Conservation (phyloP, 495 filamentous ascomycete species). For the Penicillium cataractarum region DNA sequence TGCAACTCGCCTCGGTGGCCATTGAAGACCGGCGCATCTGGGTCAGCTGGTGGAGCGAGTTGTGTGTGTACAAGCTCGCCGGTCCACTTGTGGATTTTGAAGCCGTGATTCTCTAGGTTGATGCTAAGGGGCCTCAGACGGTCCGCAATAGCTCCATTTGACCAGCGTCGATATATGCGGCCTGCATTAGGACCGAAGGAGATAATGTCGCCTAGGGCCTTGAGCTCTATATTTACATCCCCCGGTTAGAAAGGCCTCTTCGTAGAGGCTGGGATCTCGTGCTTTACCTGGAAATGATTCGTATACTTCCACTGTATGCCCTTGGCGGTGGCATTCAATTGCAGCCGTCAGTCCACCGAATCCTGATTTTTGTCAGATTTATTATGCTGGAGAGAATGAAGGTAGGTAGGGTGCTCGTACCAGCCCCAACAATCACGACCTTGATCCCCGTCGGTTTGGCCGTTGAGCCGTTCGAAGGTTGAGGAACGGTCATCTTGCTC, state of each 20-base stretch:
- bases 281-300: conserved; percentile 52
- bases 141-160: conserved; percentile 43
- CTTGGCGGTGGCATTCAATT: conserved; percentile 67
- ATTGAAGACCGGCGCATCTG: conserved; percentile 61
- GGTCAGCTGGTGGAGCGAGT: conserved; percentile 42
- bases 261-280: background rate
- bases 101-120: conserved; percentile 55
- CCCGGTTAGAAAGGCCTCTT: background rate
- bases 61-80: conserved; percentile 65
- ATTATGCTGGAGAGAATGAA: background rate
- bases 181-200: conserved; percentile 65
- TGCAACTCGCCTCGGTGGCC: conserved; percentile 64
- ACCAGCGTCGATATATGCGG: conserved; percentile 58
- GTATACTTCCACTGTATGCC: conserved; percentile 63
- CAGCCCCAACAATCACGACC: conserved; percentile 62
- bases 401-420: conserved; percentile 5
- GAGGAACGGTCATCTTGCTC: conserved; percentile 7
- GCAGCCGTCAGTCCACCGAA: conserved; percentile 65
- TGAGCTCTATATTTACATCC: conserved; percentile 41
- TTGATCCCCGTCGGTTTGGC: conserved; percentile 51
- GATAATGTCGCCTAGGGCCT: conserved; percentile 64
- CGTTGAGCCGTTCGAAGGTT: background rate
- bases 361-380: conserved; percentile 32
- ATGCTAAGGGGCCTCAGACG: conserved; percentile 55
- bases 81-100: conserved; percentile 58